Base-by-base conservation (phyloP, 768 basidiomycete genomes). In the Russula griseocarnosa region DNA sequence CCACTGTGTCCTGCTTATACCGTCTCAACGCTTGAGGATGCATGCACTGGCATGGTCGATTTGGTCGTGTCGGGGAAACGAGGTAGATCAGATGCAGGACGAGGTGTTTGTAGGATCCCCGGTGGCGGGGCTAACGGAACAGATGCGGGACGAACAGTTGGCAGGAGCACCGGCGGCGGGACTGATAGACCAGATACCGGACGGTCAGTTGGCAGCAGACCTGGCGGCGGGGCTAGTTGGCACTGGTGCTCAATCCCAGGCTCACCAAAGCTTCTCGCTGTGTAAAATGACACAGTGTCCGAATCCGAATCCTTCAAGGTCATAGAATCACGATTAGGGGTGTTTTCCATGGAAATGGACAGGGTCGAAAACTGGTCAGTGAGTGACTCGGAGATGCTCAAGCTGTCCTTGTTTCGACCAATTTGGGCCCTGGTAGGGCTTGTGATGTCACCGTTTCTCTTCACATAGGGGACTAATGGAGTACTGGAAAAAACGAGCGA, bases 61-160 rank as follows among this genome's bases (percentile, higher is more conserved):
- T 18, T 5, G 62, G 66, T 11, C 64, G 46, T 5, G 58, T 55
- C 26, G 74, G 30, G 5, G 75, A 75, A 50, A 76, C 63, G 0
- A 71, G 44, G 55, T 11, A 4, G 8, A 10, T n/a, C 20, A 46
- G n/a, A 46, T 46, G n/a, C n/a, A 10, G 44, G 44, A 46, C 4
- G n/a, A 46, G 11, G 1, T 2, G n/a, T 3, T 20, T 20, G 44
- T 3, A n/a, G 20, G n/a, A 46, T 9, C 20, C n/a, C 9, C 44
- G n/a, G n/a, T 3, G 44, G 8, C 1, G 44, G 44, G 44, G 8
- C 9, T 46, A 10, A n/a, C 8, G 70, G 42, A 0, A 38, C 14
- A 14, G 36, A 14, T 38, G 13, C 0, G 5, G 36, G 36, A 14
- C 36, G 36, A 38, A 14, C 2, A 38, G 36, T 14, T 14, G 36